Evolutionary conservation across 2,329 filamentous ascomycete species (phyloP), one percentile per base, ranked within the genome.

Genomic region (Cladobotryum mycophilum): DNA sequence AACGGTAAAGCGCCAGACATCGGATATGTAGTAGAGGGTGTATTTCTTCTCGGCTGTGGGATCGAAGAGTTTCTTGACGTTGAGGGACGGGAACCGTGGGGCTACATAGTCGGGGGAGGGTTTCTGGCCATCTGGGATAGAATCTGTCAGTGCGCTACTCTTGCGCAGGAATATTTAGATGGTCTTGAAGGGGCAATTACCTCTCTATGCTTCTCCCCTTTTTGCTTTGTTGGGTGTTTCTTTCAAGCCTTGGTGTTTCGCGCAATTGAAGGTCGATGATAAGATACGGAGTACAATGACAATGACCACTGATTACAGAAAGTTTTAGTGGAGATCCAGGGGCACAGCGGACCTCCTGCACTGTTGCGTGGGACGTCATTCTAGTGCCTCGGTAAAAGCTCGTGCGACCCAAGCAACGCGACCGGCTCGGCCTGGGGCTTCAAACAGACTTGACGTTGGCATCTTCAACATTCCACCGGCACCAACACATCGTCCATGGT

Each of bases 1-100:
- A 14, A 93, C 70, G 1, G 89, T 96, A 67, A 93, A 96, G 56
- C 86, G 85, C 85, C 89, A 92, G 49, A 95, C 88, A 63, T 95
- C 89, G 53, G 70, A 66, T 3, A 88, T 76, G 61, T 86, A 78
- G 72, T 88, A 92, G 58, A 96, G 82, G 36, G 81, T 79, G 53
- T 78, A 77, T 45, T 53, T 56, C 55, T 67, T 70, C 41, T 78
- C 71, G 52, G 67, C 35, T 35, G 64, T 69, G 44, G 62, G 57
- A 53, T 73, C 69, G 56, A 72, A 67, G 12, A 84, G 74, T 20
- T 63, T 66, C 34, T 86, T 83, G 80, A 88, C 86, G 71, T 89
- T 89, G 53, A 96, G 82, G 36, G 87, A 88, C 2, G 90, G 90
- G 64, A 95, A 96, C 4, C 73, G 66, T 17, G 89, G 89, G 18